These are phyloP conservation scores for Rusavskia elegans DNA, from an alignment of 495 filamentous ascomycete genomes.

Conservation along the genomic window DNA sequence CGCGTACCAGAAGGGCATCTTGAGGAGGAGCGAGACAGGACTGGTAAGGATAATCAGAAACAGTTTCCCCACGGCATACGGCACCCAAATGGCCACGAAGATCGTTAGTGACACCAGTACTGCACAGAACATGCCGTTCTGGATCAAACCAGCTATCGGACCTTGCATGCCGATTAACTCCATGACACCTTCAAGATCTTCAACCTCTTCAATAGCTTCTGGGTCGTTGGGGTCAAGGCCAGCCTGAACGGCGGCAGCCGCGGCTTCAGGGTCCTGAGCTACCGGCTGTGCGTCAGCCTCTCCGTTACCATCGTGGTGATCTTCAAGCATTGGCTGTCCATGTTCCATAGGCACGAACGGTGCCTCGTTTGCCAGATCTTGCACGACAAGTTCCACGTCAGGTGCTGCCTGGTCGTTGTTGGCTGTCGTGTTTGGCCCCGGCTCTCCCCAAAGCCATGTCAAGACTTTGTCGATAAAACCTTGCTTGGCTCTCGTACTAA, in stretches of 20 bases:
- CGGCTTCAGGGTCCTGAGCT: conserved; percentile 22
- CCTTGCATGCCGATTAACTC: conserved; percentile 95
- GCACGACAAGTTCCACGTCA: conserved; percentile 42
- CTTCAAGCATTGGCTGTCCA: conserved; percentile 10
- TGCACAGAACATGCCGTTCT: conserved; percentile 87
- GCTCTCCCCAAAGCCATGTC: conserved; percentile 48
- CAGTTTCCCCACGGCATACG: conserved; percentile 79
- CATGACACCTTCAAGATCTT: conserved; percentile 95
- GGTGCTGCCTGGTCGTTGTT: conserved; percentile 17
- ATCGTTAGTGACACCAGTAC: conserved; percentile 79
- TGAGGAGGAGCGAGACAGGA: conserved; percentile 49
- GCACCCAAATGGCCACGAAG: conserved; percentile 69
- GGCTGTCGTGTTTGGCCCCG: conserved; percentile 9
- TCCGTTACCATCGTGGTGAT: conserved; percentile 9
- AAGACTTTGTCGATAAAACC: conserved; percentile 2
- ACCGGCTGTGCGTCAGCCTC: conserved; percentile 16
- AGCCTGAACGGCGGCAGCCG: conserved; percentile 27
- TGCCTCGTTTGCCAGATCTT: conserved; percentile 42
- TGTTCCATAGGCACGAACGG: conserved; percentile 43
- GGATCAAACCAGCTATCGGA: conserved; percentile 72
- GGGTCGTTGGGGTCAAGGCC: conserved; percentile 41
- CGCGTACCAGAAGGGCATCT: conserved; percentile 52
- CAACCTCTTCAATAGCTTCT: conserved; percentile 62
- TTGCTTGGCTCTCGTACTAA: neutral
- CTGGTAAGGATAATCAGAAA: conserved; percentile 65